Evolutionary conservation across 192 early-diverging fungal genomes (phyloP), one percentile per base, ranked within the genome.

Genomic region (Entomortierella beljakovae): DNA sequence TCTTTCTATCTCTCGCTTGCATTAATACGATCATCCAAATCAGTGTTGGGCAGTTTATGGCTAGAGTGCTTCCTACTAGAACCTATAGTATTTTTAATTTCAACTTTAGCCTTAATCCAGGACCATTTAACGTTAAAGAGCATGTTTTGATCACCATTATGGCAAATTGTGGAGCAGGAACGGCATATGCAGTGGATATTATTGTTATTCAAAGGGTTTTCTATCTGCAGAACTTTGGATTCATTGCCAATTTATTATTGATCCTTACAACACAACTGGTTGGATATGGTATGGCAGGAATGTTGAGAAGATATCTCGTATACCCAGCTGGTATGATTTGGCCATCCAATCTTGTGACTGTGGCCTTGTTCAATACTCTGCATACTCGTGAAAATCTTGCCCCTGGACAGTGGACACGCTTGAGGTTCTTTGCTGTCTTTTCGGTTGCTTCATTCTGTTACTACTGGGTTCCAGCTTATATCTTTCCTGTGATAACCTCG

Each of bases 281-380:
- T 13, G 87, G 87, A 11, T 89, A 84, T 48, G 88, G 88, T 38
- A 77, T 97, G 79, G 91, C 96, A 7, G 96, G 95, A 37, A 80
- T 96, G 13, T 81, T 89, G 18, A 89, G 97, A 29, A 49, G 88
- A 23, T 95, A 90, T 68, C 84, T 97, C 16, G 95, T 97, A 9
- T 89, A 92, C 63, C 95, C 94, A 18, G 80, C 91, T 0, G 84
- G 88, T 5, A 96, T 96, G 94, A 82, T 94, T 42, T 99, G 96
- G 96, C 97, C 97, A 3, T 62, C 88, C 1, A 92, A 86, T 28
- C 84, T 98, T 11, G 86, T 86, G 28, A 83, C 80, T 18, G 86
- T 83, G 18, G 76, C 84, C 6, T 46, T 86, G 22, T 87, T 83
- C 72, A 85, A 83, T 42, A 86, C 88, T 1, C 56, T 83, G 18